These are phyloP conservation scores for Cyclostephanos tholiformis DNA, from an alignment of 108 stramenopile genomes.

Conservation along the genomic window DNA sequence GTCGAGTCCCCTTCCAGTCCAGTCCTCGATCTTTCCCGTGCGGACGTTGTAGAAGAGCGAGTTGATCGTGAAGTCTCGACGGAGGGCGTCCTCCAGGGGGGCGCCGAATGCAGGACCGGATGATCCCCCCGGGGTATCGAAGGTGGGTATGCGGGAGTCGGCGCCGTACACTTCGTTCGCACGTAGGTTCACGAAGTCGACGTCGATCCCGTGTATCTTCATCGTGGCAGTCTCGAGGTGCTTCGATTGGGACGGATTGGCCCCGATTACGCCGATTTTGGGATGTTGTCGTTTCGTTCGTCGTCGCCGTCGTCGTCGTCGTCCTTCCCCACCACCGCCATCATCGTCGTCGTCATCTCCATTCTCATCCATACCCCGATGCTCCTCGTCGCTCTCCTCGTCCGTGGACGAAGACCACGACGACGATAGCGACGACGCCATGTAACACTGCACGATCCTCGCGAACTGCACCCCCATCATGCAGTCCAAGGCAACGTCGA, in stretches of 20 bases:
- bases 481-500: constrained; percentile 94
- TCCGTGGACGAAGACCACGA: background rate
- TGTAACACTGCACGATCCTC: constrained; percentile 74
- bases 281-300: constrained; percentile 39
- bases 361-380: background rate
- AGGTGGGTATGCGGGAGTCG: constrained; percentile 88
- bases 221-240: constrained; percentile 98
- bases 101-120: constrained; percentile 63
- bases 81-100: constrained; percentile 89
- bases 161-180: constrained; percentile 80
- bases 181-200: constrained; percentile 95
- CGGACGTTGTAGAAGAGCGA: constrained; percentile 94
- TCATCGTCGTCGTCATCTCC: background rate
- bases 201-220: constrained; percentile 78
- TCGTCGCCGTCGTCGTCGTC: background rate
- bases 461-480: constrained; percentile 94
- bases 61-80: constrained; percentile 96
- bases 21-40: constrained; percentile 84
- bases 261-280: constrained; percentile 86
- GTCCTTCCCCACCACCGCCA: constrained; percentile 13
- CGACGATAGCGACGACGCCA: constrained; percentile 19
- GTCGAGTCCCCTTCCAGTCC: constrained; percentile 78
- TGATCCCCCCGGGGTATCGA: constrained; percentile 26
- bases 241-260: constrained; percentile 97
- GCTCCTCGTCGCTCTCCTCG: constrained; percentile 20